Percentiles rank a stretch among this genome's conserved stretches.
These are phyloP conservation scores for Smallanthus sonchifolius DNA, from an alignment of 129 eudicot species.

Conservation along the genomic window DNA sequence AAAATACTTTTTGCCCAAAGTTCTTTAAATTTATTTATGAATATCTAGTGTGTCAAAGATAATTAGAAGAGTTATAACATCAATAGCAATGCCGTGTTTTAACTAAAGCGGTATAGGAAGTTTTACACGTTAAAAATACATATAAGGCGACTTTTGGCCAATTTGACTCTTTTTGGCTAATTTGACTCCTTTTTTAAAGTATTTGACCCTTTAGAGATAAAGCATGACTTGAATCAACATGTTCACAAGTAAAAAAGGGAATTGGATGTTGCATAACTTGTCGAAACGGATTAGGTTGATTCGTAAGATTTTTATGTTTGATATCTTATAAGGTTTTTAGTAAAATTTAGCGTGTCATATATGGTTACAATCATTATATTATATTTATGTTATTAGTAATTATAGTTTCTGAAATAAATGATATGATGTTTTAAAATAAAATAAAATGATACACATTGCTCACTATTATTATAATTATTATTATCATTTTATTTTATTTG, in stretches of 20 bases:
- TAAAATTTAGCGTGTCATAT: background rate
- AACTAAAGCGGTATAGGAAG: background rate
- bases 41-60: too few species aligned
- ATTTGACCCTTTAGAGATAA: background rate
- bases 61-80: too few species aligned
- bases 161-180: background rate
- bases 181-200: background rate
- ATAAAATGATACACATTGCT: background rate
- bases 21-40: too few species aligned
- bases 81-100: background rate
- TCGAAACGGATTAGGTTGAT: background rate
- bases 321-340: background rate
- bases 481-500: too few species aligned
- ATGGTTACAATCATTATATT: background rate
- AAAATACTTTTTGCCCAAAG: too few species aligned
- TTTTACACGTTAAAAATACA: background rate
- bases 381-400: background rate
- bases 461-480: background rate
- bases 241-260: background rate
- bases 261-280: background rate
- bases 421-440: background rate
- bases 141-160: background rate
- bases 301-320: background rate
- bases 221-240: background rate
- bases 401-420: background rate